Base-by-base conservation (phyloP, 768 basidiomycete species). In the Multifurca ochricompacta region DNA sequence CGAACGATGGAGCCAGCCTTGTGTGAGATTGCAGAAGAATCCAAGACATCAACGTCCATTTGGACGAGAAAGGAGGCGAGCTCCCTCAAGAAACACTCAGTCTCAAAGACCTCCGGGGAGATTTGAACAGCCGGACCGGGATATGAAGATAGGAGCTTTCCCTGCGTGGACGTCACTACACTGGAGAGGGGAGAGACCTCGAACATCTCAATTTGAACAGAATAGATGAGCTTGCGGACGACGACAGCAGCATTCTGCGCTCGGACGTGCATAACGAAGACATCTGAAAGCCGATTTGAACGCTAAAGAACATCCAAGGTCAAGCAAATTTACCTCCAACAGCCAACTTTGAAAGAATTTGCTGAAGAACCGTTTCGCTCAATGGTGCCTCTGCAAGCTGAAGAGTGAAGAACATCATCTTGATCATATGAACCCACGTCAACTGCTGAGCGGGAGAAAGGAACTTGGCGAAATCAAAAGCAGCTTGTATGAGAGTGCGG, bases 191-290 rank as follows among this genome's bases (percentile, higher is more conserved):
- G 70, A 2, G 74, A 74, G 13, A 73, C 67, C 58, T 79, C 74
- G 53, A 81, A 81, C 6, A 65, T 63, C 56, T 80, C 79, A 51
- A 75, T 71, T 21, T 68, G 52, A 11, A 71, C 70, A 11, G 60
- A 51, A 6, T 58, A 32, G 7, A 6, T 4, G n/a, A n/a, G 37
- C 21, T 27, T 46, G 39, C 56, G 51, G 14, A 54, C 28, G n/a
- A 79, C 62, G 3, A 80, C 51, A 10, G 69, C 75, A 3, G 74
- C 77, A 45, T 80, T 80, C 52, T 81, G 80, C 0, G 71, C 68
- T 19, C 65, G 66, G 30, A 81, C 67, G 4, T 68, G 68, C 37
- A 75, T 66, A 18, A 66, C 64, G 3, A 74, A 51, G 7, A 68
- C 62, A 48, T 71, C 78, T 79, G 28, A 13, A 31, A 47, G 37